Conservation (phyloP, 2,329 filamentous ascomycete genomes). For the Sclerotinia minor region DNA sequence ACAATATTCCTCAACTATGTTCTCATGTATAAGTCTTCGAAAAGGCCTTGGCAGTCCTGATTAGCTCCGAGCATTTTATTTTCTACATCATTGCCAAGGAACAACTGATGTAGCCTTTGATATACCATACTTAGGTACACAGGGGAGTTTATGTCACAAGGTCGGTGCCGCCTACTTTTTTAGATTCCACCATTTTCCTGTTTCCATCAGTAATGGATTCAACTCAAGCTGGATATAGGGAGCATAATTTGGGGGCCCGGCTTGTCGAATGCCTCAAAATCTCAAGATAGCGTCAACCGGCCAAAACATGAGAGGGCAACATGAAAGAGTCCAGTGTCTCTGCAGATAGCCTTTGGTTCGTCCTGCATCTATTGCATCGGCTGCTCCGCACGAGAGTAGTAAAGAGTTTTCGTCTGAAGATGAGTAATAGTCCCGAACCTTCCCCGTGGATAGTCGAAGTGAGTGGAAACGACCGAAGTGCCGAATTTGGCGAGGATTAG, state of each 20-base stretch:
- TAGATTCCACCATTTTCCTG: constrained; percentile 23
- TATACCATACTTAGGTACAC: constrained; percentile 2
- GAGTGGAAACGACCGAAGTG: constrained; percentile 27
- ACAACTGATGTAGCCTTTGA: not conserved
- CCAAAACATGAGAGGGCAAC: constrained; percentile 13
- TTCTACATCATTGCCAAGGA: not conserved
- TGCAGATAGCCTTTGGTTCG: not conserved
- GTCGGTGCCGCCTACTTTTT: constrained; percentile 41
- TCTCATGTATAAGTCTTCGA: not conserved
- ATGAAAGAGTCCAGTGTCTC: not conserved
- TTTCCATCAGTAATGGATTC: no score
- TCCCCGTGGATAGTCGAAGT: constrained; percentile 19
- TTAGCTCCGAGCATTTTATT: not conserved
- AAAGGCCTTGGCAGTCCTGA: not conserved
- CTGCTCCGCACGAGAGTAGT: constrained; percentile 6
- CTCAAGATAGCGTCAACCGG: not conserved
- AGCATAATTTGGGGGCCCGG: constrained; percentile 22
- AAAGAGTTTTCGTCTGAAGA: not conserved
- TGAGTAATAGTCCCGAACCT: constrained; percentile 1
- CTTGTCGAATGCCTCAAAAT: no score
- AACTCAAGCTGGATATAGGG: constrained; percentile 31
- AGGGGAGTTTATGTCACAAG: constrained; percentile 37
- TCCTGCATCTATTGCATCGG: constrained; percentile 8
- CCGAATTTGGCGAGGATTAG: constrained; percentile 28
- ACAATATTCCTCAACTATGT: not conserved